These are phyloP conservation scores for Oemleria cerasiformis DNA, from an alignment of 306 rosid species.

Conservation along the genomic window DNA sequence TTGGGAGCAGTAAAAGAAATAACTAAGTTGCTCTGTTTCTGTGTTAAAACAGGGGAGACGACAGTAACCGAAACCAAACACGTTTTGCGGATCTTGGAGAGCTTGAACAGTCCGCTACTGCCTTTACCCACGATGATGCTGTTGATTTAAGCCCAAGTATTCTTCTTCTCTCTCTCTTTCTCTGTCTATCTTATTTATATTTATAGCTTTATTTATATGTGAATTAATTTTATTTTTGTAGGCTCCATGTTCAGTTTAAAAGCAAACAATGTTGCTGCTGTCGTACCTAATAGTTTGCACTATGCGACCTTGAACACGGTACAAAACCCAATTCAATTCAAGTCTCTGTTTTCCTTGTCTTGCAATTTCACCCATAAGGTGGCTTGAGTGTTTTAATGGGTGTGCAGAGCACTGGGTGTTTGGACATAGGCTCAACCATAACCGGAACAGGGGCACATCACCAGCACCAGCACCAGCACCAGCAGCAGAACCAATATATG, in stretches of 20 bases:
- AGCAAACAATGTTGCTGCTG: constrained; percentile 48
- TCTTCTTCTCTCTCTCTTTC: constrained; percentile 14
- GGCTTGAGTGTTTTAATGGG: background rate
- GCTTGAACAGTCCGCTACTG: constrained; percentile 58
- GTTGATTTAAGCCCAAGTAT: constrained; percentile 82
- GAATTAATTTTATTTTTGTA: constrained; percentile 25
- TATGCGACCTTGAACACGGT: constrained; percentile 57
- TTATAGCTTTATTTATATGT: background rate
- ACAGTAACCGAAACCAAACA: constrained; percentile 35
- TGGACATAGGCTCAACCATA: constrained; percentile 45
- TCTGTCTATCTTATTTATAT: background rate
- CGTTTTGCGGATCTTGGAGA: constrained; percentile 66
- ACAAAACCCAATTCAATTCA: constrained; percentile 8
- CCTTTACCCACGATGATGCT: constrained; percentile 60
- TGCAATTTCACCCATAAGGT: background rate
- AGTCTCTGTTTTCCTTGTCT: background rate
- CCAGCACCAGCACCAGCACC: constrained; percentile 28
- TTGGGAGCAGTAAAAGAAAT: background rate
- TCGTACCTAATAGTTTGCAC: constrained; percentile 49
- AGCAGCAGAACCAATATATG: constrained; percentile 35
- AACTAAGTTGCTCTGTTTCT: constrained; percentile 34
- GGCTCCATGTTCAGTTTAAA: constrained; percentile 62
- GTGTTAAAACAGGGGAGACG: constrained; percentile 66
- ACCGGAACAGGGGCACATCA: constrained; percentile 33
- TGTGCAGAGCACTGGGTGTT: constrained; percentile 38